A percentile compares a stretch with the other conserved stretches of the same genome.
These are phyloP conservation scores for Ustilago crameri DNA, from an alignment of 1,284 basidiomycete species.

Conservation along the genomic window DNA sequence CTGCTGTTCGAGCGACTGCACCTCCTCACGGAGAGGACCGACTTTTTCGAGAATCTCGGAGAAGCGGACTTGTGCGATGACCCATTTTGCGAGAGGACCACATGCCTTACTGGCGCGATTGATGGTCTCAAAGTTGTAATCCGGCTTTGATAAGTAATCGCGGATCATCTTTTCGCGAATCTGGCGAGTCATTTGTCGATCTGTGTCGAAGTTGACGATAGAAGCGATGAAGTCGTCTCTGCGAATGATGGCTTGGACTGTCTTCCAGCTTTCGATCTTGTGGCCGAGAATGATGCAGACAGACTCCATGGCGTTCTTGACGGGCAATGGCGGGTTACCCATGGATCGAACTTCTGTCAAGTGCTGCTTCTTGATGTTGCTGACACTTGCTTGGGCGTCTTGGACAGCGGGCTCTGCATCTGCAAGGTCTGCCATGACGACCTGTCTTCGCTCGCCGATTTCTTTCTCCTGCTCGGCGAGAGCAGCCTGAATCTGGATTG, in stretches of 20 bases:
- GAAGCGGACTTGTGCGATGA: conserved; percentile 94
- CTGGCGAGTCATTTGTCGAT: conserved; percentile 85
- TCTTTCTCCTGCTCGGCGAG: conserved; percentile 88
- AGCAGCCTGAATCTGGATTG: conserved; percentile 93
- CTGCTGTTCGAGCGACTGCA: conserved; percentile 89
- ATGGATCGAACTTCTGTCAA: conserved; percentile 97
- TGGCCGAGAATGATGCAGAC: conserved; percentile 97
- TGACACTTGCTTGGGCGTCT: conserved; percentile 93
- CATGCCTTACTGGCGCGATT: conserved; percentile 96
- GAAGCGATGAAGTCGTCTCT: conserved; percentile 96
- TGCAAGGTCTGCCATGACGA: conserved; percentile 94
- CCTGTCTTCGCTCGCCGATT: conserved; percentile 85
- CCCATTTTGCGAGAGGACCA: conserved; percentile 98
- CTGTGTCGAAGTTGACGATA: conserved; percentile 97
- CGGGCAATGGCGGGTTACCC: conserved; percentile 97
- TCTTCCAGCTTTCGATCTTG: conserved; percentile 95
- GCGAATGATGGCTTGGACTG: conserved; percentile 94
- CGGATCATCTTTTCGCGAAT: conserved; percentile 92
- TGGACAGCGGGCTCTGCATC: conserved; percentile 97
- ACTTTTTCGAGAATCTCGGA: conserved; percentile 98
- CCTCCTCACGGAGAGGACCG: conserved; percentile 94
- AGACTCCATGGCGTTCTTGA: conserved; percentile 98
- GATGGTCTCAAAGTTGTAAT: conserved; percentile 94
- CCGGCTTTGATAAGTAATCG: conserved; percentile 89
- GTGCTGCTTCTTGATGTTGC: conserved; percentile 96